Evolutionary conservation across 2,329 filamentous ascomycete species (phyloP).

Genomic region (Fusarium albidum): DNA sequence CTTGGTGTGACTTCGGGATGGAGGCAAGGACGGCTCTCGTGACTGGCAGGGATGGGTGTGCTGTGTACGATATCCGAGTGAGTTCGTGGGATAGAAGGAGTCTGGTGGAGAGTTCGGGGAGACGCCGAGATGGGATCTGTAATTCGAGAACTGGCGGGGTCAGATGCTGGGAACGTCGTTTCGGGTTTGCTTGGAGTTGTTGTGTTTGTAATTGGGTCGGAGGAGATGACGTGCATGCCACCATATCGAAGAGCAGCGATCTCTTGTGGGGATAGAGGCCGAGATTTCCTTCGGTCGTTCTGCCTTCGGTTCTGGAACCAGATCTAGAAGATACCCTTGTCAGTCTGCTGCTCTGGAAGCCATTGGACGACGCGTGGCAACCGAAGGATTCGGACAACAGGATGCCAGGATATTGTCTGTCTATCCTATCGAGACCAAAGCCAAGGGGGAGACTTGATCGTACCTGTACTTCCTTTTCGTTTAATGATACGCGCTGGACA

Average conservation of each 20-base stretch:
- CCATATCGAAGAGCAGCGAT: slow-evolving; percentile 69
- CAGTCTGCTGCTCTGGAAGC: slow-evolving; percentile 22
- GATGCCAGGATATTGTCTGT: neutral
- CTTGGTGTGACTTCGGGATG: slow-evolving; percentile 36
- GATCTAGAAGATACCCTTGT: slow-evolving; percentile 67
- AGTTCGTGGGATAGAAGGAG: slow-evolving; percentile 39
- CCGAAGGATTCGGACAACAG: neutral
- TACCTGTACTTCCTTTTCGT: slow-evolving; percentile 97
- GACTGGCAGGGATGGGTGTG: slow-evolving; percentile 37
- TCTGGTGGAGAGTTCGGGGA: slow-evolving; percentile 36
- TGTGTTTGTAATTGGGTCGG: slow-evolving; percentile 49
- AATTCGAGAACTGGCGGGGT: slow-evolving; percentile 38
- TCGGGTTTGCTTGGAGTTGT: slow-evolving; percentile 40
- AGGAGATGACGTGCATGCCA: slow-evolving; percentile 60
- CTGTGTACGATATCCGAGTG: slow-evolving; percentile 37
- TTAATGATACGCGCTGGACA: slow-evolving; percentile 84
- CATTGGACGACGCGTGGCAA: slow-evolving; percentile 25
- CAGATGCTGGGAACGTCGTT: slow-evolving; percentile 38
- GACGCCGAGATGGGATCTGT: slow-evolving; percentile 38
- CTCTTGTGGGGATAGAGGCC: slow-evolving; percentile 81
- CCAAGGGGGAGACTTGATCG: slow-evolving; percentile 43
- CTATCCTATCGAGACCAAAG: neutral
- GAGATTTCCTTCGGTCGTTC: slow-evolving; percentile 88
- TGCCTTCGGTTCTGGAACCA: slow-evolving; percentile 98
- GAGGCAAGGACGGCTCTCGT: slow-evolving; percentile 28